Evolutionary conservation across 2,329 filamentous ascomycete genomes (phyloP), one percentile per base, ranked within the genome.

Genomic region (Anthostomella pinea): DNA sequence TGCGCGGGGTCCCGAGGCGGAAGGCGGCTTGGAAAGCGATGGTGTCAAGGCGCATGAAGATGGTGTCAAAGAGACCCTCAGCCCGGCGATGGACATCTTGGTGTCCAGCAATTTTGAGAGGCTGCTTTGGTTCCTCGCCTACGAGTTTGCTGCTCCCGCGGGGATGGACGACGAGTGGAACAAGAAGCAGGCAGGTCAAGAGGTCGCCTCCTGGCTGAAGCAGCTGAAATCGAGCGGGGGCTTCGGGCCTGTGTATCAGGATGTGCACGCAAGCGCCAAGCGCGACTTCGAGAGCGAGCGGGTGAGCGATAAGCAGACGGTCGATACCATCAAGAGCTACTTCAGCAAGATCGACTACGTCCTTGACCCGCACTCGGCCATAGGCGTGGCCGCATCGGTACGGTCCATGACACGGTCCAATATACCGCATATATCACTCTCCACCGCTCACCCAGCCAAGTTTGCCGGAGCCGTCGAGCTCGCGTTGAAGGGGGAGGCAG

Each of bases 31-130:
- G 26, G 62, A 75, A 7, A 69, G 77, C 6, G 75, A 85, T 45
- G 79, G 79, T 5, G 70, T 65, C 31, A 73, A 76, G 52, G 80
- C 80, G 6, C 81, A 88, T 20, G 71, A 79, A 50, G 78, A 80
- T 28, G 87, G 86, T 23, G 88, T 91, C 45, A 90, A 88, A 67
- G 90, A 95, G 68, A 98, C 93, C 0, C 76, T 94, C 33, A 89
- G 85, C 52, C 93, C 93, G 0, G 93, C 93, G 29, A 97, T 98
- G 93, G 93, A 98, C 63, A 97, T 97, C 49, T 73, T 97, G 3
- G 90, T 97, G 9, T 91, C 85, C 16, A 93, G 85, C 62, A 98
- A 98, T 70, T 97, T 98, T 60, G 93, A 98, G 72, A 81, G 93
- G 20, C 73, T 98, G 5, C 74, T 98, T 8, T 97, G 91, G 91